These are phyloP conservation scores for Novymonas esmeraldas DNA, from an alignment of 208 protist species.

Conservation along the genomic window DNA sequence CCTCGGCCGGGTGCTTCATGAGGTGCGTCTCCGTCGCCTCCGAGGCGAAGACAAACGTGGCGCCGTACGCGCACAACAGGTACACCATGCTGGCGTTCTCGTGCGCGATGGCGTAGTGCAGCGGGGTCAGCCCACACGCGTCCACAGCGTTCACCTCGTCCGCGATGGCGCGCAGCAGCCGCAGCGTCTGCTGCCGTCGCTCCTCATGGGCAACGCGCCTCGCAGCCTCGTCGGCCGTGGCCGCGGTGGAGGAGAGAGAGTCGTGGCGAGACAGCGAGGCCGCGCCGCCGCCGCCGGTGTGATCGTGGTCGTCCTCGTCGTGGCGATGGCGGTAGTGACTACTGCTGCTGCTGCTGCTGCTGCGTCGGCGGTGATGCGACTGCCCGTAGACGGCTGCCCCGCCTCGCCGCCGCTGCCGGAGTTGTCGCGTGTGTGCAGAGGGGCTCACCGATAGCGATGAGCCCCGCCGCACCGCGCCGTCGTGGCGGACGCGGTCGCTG, in stretches of 20 bases:
- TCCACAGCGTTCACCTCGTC: constrained; percentile 38
- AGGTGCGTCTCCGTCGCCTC: constrained; percentile 20
- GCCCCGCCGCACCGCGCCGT: too few relatives aligned
- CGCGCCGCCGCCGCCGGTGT: background rate
- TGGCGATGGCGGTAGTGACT: too few relatives aligned
- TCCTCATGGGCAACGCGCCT: background rate
- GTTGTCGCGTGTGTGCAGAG: too few relatives aligned
- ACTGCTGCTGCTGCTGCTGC: too few relatives aligned
- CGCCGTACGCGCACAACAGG: constrained; percentile 41
- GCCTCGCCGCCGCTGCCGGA: too few relatives aligned
- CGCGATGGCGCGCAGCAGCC: constrained; percentile 13
- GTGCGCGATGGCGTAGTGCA: constrained; percentile 58
- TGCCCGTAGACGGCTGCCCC: too few relatives aligned
- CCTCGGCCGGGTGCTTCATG: constrained; percentile 11
- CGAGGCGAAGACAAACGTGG: constrained; percentile 40
- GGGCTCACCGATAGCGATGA: too few relatives aligned
- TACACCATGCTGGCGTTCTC: constrained; percentile 46
- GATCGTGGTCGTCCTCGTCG: background rate
- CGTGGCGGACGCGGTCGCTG: too few relatives aligned
- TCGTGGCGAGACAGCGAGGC: background rate
- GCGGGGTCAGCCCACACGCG: constrained; percentile 35
- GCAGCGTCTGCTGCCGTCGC: constrained; percentile 16
- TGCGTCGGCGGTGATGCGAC: background rate
- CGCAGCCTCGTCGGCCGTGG: background rate
- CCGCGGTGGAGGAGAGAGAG: background rate